Percentiles rank a stretch among this genome's conserved stretches.
These are phyloP conservation scores for Phytophthora meadii DNA, from an alignment of 352 stramenopile genomes.

Conservation along the genomic window DNA sequence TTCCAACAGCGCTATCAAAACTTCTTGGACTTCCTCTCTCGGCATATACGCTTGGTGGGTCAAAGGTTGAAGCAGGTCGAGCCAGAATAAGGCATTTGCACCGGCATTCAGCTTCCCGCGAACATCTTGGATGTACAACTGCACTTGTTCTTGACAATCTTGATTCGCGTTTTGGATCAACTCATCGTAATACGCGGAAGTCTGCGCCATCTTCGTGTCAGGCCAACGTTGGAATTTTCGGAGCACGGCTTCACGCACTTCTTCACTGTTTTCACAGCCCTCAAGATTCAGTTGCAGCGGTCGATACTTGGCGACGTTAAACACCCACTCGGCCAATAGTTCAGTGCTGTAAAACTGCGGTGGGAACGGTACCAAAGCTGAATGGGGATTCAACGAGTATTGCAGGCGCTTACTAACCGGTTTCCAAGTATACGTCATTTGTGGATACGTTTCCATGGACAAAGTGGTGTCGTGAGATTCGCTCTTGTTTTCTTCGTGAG, in stretches of 20 bases:
- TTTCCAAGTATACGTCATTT: slow-evolving; percentile 11
- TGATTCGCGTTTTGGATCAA: slow-evolving; percentile 12
- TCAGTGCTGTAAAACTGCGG: slow-evolving; percentile 13
- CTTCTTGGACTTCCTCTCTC: slow-evolving; percentile 25
- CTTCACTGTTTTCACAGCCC: slow-evolving; percentile 15
- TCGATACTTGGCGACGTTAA: slow-evolving; percentile 20
- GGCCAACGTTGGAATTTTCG: slow-evolving; percentile 40
- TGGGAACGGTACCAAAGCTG: neutral
- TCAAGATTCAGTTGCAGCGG: slow-evolving; percentile 31
- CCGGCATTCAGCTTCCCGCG: slow-evolving; percentile 20
- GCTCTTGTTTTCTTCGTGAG: slow-evolving; percentile 3
- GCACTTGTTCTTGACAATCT: slow-evolving; percentile 31
- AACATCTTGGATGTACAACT: slow-evolving; percentile 35
- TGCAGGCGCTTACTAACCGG: neutral
- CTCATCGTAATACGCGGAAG: slow-evolving; percentile 6
- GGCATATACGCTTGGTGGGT: slow-evolving; percentile 6
- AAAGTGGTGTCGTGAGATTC: neutral
- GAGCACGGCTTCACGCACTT: slow-evolving; percentile 35
- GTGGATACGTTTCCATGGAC: slow-evolving; percentile 2
- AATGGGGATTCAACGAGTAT: neutral
- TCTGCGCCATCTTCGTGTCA: slow-evolving; percentile 17
- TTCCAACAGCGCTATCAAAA: slow-evolving; percentile 23
- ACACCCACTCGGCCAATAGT: slow-evolving; percentile 30
- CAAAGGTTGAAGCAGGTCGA: slow-evolving; percentile 29
- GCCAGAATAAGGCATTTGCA: slow-evolving; percentile 36